A percentile compares a stretch with the other conserved stretches of the same genome.
Conservation (phyloP, 345 rosid genomes). For the Cardamine chenopodiifolia region DNA sequence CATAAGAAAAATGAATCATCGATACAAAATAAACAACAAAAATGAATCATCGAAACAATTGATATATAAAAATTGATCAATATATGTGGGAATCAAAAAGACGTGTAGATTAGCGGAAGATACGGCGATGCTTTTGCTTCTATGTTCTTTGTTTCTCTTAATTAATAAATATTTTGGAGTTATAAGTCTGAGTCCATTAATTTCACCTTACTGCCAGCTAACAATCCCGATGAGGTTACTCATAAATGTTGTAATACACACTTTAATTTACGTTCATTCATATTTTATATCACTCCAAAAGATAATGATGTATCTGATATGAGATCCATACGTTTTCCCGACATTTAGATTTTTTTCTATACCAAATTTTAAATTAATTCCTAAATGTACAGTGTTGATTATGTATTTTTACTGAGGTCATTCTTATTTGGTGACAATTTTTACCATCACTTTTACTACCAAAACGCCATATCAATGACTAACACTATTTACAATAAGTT, state of each 20-base stretch:
- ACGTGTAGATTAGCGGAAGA: conserved; percentile 48
- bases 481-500: not conserved
- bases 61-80: conserved; percentile 27
- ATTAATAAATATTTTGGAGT: conserved; percentile 28
- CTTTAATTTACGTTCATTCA: conserved; percentile 29
- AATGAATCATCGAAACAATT: conserved; percentile 32
- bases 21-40: not conserved
- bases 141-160: conserved; percentile 32
- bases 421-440: not conserved
- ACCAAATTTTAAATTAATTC: not conserved
- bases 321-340: conserved; percentile 30
- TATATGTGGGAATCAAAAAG: conserved; percentile 41
- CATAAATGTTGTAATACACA: conserved; percentile 30
- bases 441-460: not conserved
- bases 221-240: conserved; percentile 46
- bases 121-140: conserved; percentile 48
- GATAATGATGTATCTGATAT: conserved; percentile 33
- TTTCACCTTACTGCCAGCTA: conserved; percentile 49
- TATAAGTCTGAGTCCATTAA: conserved; percentile 43
- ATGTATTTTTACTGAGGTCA: conserved; percentile 5
- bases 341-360: conserved; percentile 5
- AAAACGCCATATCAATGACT: not conserved
- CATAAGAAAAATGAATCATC: conserved; percentile 9
- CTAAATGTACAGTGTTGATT: not conserved
- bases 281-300: conserved; percentile 11